phyloP scores from a whole-genome alignment of 176 grass and related monocot species.

The Oryza officinalis region DNA sequence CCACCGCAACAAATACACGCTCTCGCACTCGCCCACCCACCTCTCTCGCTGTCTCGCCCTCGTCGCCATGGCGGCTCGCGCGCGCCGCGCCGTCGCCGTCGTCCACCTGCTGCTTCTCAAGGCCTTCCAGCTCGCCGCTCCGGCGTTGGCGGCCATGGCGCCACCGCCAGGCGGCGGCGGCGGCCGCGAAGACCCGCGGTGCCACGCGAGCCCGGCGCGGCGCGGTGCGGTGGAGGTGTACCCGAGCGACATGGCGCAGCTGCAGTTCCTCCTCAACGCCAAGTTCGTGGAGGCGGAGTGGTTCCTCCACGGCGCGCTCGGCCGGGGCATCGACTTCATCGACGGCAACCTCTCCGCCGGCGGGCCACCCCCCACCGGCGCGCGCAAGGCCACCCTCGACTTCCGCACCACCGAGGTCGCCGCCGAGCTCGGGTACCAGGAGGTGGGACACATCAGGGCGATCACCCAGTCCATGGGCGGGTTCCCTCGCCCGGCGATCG shows the following conservation, averaged over 20 bases:
- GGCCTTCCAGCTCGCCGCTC: neutral
- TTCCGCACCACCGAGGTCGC: conserved; percentile 53
- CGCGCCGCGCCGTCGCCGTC: conserved; percentile 1
- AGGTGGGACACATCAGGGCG: conserved; percentile 73
- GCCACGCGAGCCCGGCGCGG: conserved; percentile 36
- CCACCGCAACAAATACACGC: neutral
- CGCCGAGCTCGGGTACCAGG: conserved; percentile 83
- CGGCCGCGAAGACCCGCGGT: conserved; percentile 41
- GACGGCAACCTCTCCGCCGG: conserved; percentile 48
- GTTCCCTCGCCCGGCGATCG: conserved; percentile 68
- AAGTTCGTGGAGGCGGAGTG: conserved; percentile 83
- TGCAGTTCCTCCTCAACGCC: conserved; percentile 81
- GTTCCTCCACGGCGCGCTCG: conserved; percentile 72
- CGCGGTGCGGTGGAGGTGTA: conserved; percentile 43
- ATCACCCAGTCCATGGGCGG: conserved; percentile 64
- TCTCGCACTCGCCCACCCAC: no score
- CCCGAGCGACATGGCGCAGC: conserved; percentile 61
- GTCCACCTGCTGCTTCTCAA: neutral
- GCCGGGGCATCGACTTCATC: conserved; percentile 57
- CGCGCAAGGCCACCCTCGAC: conserved; percentile 52
- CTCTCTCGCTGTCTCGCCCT: no score
- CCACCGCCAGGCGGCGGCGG: neutral
- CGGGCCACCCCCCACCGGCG: conserved; percentile 49
- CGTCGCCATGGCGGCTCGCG: conserved; percentile 31
- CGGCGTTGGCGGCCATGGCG: no score